Evolutionary conservation across 306 rosid genomes (phyloP).

Genomic region (Ormosia emarginata): DNA sequence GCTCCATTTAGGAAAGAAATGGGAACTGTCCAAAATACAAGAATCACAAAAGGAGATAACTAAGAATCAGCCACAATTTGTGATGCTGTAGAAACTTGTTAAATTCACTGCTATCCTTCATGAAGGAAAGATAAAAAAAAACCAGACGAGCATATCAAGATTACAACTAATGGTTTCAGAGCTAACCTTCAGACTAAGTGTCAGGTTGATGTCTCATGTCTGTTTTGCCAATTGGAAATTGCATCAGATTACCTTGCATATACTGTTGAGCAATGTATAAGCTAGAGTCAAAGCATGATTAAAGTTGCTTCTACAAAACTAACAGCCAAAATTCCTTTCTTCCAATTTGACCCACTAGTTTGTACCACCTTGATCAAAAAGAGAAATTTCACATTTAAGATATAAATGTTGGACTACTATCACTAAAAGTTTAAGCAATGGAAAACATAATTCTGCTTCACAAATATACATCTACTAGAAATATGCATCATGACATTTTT

Average conservation of each 20-base stretch:
- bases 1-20: conserved; percentile 45
- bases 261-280: conserved; percentile 20
- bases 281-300: background rate
- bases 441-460: background rate
- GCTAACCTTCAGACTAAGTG: conserved; percentile 22
- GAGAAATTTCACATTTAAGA: background rate
- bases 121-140: background rate
- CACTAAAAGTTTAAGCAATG: conserved; percentile 10
- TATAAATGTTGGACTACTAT: background rate
- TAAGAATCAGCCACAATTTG: background rate
- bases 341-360: conserved; percentile 17
- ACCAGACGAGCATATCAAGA: conserved; percentile 2
- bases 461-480: background rate
- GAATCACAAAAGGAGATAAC: background rate
- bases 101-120: background rate
- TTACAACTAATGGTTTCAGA: background rate
- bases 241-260: background rate
- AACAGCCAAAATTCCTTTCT: background rate
- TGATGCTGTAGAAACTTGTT: background rate
- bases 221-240: background rate
- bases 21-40: conserved; percentile 26
- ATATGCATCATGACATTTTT: background rate
- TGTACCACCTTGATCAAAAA: conserved; percentile 14
- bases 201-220: background rate
- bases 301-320: conserved; percentile 6